Conservation (phyloP, 495 filamentous ascomycete species). For the Rhypophila decipiens region DNA sequence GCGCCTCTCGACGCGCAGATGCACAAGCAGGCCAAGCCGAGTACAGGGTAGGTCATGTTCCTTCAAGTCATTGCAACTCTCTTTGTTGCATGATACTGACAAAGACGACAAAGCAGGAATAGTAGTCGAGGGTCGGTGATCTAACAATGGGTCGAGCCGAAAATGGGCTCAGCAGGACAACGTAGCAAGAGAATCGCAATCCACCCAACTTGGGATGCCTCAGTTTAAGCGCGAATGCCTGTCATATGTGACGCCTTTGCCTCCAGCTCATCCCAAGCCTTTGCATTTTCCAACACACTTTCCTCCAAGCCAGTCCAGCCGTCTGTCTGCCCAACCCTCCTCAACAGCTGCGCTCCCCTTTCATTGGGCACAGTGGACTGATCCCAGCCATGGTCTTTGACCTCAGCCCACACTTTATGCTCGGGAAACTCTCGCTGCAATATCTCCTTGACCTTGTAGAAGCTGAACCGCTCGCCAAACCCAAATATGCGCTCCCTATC, state of each 20-base stretch:
- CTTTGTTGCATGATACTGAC: no score
- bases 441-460: slow-evolving; percentile 20
- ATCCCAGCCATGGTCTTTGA: slow-evolving; percentile 25
- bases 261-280: slow-evolving; percentile 18
- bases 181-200: neutral
- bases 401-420: slow-evolving; percentile 12
- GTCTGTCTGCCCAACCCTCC: slow-evolving; percentile 20
- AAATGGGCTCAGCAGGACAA: no score
- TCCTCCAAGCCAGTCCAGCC: slow-evolving; percentile 31
- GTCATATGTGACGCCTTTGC: slow-evolving; percentile 8
- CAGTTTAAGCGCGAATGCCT: slow-evolving; percentile 1
- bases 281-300: slow-evolving; percentile 21
- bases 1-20: no score
- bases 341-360: slow-evolving; percentile 22
- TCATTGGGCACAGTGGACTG: slow-evolving; percentile 28
- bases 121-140: no score
- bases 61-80: no score
- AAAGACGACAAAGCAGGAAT: no score
- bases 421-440: slow-evolving; percentile 24
- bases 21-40: no score
- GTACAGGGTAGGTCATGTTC: no score
- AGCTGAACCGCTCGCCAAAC: slow-evolving; percentile 28
- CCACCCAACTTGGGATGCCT: neutral
- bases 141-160: no score
- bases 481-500: slow-evolving; percentile 27